These are phyloP conservation scores for Pestalotiopsis sp. DNA, from an alignment of 2,329 filamentous ascomycete species.

Conservation along the genomic window DNA sequence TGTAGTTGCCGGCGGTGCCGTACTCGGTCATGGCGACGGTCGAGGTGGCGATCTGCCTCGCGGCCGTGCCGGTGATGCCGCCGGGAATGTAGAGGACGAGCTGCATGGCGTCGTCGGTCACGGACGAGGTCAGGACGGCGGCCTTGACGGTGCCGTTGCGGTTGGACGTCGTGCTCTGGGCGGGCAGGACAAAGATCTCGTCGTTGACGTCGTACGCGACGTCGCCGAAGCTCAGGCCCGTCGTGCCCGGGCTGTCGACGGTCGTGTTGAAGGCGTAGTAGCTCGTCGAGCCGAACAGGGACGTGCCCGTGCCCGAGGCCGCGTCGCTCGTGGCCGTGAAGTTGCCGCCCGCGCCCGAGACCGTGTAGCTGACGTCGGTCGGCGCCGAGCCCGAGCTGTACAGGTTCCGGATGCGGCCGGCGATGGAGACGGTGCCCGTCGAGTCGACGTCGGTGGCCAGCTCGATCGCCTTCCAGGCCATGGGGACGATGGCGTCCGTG, in stretches of 20 bases:
- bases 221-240: background rate
- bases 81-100: slow-evolving; percentile 2
- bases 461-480: slow-evolving; percentile 10
- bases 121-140: background rate
- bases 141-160: slow-evolving; percentile 1
- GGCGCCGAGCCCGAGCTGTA: slow-evolving; percentile 2
- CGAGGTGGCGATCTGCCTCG: background rate
- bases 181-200: slow-evolving; percentile 9
- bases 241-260: slow-evolving; percentile 9
- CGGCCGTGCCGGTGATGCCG: background rate
- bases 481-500: slow-evolving; percentile 4
- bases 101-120: background rate
- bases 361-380: background rate
- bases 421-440: background rate
- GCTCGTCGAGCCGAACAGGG: background rate
- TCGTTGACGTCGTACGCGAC: slow-evolving; percentile 6
- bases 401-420: slow-evolving; percentile 8
- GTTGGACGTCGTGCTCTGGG: background rate
- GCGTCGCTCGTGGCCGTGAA: slow-evolving; percentile 2
- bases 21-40: slow-evolving; percentile 5
- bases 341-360: background rate
- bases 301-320: background rate
- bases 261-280: slow-evolving; percentile 10
- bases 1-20: slow-evolving; percentile 3
- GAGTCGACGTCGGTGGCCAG: slow-evolving; percentile 4